Evolutionary conservation across 495 filamentous ascomycete species (phyloP), one percentile per base, ranked within the genome.

Genomic region (Penicillium canescens): DNA sequence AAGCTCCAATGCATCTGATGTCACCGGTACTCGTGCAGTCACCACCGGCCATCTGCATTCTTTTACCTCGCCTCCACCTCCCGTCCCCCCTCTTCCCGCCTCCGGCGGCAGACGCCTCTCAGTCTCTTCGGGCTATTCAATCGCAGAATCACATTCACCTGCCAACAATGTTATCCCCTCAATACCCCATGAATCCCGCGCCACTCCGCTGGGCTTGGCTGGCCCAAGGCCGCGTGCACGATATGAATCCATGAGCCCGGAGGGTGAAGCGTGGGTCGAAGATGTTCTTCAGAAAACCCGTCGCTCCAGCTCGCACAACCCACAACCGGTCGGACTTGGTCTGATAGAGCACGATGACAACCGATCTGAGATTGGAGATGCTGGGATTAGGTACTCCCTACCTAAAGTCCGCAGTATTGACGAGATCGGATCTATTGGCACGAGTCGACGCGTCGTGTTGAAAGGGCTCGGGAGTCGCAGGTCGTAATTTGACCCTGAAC

Each of bases 231-330:
- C 75, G 7, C 71, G 75, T 11, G 72, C 72, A 4, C 67, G 72
- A 40, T 70, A 74, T 11, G 59, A 71, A 20, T 73, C 74, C 16
- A 79, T 82, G 60, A 77, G 67, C 23, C 75, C 78, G 0, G 70
- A 77, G 23, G 78, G 77, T 48, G 78, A 82, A 64, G 78, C 78
- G 2, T 80, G 78, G 78, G 78, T 78, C 1, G 72, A 72, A 55
- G 69, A 72, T 44, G 75, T 78, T 3, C 61, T 78, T 33, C 68
- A 74, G 14, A 72, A 76, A 56, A 73, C 75, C 2, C 71, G 75
- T 24, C 49, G 67, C 20, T 73, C 73, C 21, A 69, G 70, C 11
- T 72, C 74, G 12, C 45, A 67, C 14, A 61, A 65, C 31, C 62
- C 70, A 18, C 51, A 54, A 6, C 56, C 60, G 0, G 55, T 66